Base-by-base conservation (phyloP, 1,139 yeast species). In the Taiozyma onychis region DNA sequence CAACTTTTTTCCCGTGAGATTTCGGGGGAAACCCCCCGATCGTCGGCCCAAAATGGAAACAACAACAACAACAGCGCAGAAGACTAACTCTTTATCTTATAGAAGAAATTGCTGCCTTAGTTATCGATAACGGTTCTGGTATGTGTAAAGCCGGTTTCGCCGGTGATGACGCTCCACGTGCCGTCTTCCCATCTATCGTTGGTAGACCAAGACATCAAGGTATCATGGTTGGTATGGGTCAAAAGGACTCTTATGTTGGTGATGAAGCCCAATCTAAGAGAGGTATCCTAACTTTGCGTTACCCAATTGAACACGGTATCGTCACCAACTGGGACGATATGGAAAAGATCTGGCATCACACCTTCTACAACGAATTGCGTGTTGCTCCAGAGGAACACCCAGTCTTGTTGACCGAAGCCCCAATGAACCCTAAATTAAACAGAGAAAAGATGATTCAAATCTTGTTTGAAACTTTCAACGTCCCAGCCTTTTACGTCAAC, bases 61-160 rank as follows among this genome's bases (percentile, higher is more conserved):
- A 18, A 18, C 18, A 18, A 18, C 18, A 18, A 18, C 18, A 18
- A 18, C 18, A 18, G 18, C 18, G 18, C 18, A 18, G 18, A 18
- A 18, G 18, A 18, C 18, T 18, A 18, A 18, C 18, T 18, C 60
- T 13, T 27, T 2, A 16, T 32, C 18, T 16, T 32, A 51, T 45
- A 59, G 62, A 59, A 56, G 62, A 59, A 56, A 58, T 59, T 51
- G 59, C 61, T 48, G 60, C 62, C 48, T 67, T 71, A 65, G 99
- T 93, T 80, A 93, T 93, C 78, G 99, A 93, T 76, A 93, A 93
- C 80, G 99, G 99, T 81, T 93, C 99, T 73, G 99, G 99, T 85
- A 93, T 93, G 98, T 93, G 98, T 85, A 93, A 93, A 76, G 98
- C 98, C 95, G 99, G 99, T 80, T 93, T 91, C 75, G 99, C 99